Conservation (phyloP, 2,329 filamentous ascomycete genomes). For the Ophiostoma piceae region DNA sequence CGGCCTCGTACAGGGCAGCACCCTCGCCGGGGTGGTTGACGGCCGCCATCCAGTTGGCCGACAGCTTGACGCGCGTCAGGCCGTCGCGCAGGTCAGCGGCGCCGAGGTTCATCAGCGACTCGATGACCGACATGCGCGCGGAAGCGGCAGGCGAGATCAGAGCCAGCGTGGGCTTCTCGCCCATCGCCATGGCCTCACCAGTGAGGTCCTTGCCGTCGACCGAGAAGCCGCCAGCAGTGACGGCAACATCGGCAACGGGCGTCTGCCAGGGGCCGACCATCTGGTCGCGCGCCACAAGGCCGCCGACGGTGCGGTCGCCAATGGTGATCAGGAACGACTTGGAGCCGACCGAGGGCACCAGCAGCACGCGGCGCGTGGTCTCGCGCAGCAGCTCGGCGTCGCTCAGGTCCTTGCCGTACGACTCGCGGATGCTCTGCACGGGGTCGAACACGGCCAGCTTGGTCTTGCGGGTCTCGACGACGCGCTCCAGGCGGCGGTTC, state of each 20-base stretch:
- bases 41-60: constrained; percentile 99
- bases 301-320: constrained; percentile 85
- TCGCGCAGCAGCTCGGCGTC: constrained; percentile 53
- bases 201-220: constrained; percentile 61
- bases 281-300: constrained; percentile 82
- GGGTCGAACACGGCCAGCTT: constrained; percentile 69
- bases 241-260: constrained; percentile 88
- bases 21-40: constrained; percentile 88
- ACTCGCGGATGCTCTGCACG: constrained; percentile 56
- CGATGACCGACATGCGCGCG: constrained; percentile 91
- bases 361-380: constrained; percentile 75
- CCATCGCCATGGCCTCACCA: constrained; percentile 97
- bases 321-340: constrained; percentile 98
- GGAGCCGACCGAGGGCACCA: constrained; percentile 84
- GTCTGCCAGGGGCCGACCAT: constrained; percentile 97
- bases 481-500: constrained; percentile 71
- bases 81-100: constrained; percentile 61
- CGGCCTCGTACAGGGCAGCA: constrained; percentile 86
- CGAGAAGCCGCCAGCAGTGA: constrained; percentile 77
- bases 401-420: constrained; percentile 51
- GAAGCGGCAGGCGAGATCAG: constrained; percentile 86
- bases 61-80: constrained; percentile 75
- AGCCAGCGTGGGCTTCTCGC: constrained; percentile 82
- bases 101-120: constrained; percentile 87
- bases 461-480: constrained; percentile 64